Evolutionary conservation across 306 rosid species (phyloP), one percentile per base, ranked within the genome.

Genomic region (Cucurbita pepo): DNA sequence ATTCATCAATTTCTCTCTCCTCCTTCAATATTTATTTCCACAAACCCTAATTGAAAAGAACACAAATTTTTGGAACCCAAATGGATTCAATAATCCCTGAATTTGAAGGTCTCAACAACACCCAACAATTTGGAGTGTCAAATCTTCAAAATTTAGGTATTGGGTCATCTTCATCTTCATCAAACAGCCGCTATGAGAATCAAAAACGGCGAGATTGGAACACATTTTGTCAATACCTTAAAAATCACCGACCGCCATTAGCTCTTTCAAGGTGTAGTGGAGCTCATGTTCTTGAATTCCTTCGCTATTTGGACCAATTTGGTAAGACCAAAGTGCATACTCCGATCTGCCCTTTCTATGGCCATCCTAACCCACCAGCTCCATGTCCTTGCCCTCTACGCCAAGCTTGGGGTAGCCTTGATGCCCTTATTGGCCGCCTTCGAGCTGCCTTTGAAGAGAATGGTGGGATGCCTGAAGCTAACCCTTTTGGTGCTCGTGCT

Each of bases 331-430:
- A 95, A 77, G 99, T 95, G 21, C 99, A 95, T 85, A 83, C 88
- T 6, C 90, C 92, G 36, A 88, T 95, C 69, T 95, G 99, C 79
- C 97, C 99, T 2, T 95, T 95, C 34, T 95, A 85, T 41, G 99
- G 99, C 1, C 99, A 95, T 37, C 97, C 96, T 0, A 89, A 86
- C 75, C 99, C 99, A 0, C 99, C 99, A 1, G 99, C 97, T 0
- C 97, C 99, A 19, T 95, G 99, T 67, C 97, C 96, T 37, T 95
- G 97, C 58, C 99, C 99, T 4, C 91, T 95, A 3, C 74, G 96
- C 12, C 99, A 95, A 75, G 99, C 99, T 0, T 95, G 99, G 99
- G 99, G 99, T 0, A 95, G 99, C 77, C 95, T 95, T 10, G 99
- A 95, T 14, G 97, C 99, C 1, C 96, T 95, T 43, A 91, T 95